Evolutionary conservation across 192 early-diverging fungal genomes (phyloP), one percentile per base, ranked within the genome.

Genomic region (Coemansia pectinata): DNA sequence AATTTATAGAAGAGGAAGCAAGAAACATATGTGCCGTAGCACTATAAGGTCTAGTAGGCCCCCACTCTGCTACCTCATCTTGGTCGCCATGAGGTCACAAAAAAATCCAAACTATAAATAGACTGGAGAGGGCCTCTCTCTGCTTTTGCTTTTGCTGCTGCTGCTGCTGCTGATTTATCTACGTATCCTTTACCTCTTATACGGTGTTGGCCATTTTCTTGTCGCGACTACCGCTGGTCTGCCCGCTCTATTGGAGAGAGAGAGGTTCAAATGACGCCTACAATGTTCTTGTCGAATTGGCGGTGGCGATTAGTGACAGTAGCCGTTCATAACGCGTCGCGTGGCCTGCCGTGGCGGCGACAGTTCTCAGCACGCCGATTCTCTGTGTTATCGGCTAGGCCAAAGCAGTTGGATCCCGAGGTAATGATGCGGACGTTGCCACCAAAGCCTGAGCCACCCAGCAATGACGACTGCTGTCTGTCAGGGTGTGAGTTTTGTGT

Each of bases 401-500:
- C 33, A n/a, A 66, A 61, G 62, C 41, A 62, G 50, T 64, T 39
- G 50, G 73, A 81, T 34, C 64, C 55, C 23, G 73, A 73, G 2
- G 67, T 47, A 12, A 62, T 81, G 67, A 73, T 76, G 74, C 60
- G 67, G 8, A 66, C 63, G 19, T 63, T 81, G 59, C 79, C 79
- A 50, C 79, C 79, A 45, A 81, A 81, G 69, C 79, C 79, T 19
- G 79, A 81, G 65, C 74, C 79, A 17, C 79, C 79, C n/a, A 62
- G 63, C 65, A 71, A 73, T 19, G 74, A 73, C 15, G 73, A 76
- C 48, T 81, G 79, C 68, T 81, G 79, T 36, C 69, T 73, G 67
- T 76, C 79, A 2, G 77, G 81, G 38, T 84, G 81, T 66, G 81
- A 78, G 63, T 78, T 67, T 64, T 84, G 81, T 57, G 81, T 84